A percentile compares a stretch with the other conserved stretches of the same genome.
Conservation (phyloP, 129 eudicot species). For the Saposhnikovia divaricata region DNA sequence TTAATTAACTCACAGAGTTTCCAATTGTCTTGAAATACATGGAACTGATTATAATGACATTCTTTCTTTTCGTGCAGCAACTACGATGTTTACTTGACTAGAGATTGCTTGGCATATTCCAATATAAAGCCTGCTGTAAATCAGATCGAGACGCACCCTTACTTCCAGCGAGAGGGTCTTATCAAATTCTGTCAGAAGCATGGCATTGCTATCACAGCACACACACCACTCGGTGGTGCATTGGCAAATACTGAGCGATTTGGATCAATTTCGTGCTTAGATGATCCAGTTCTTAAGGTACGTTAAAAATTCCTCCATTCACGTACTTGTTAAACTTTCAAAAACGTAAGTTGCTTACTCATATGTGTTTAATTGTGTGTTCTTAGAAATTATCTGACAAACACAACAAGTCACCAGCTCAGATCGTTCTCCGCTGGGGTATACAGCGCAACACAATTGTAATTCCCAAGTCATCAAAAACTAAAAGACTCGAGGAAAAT, state of each 20-base stretch:
- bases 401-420: conserved; percentile 64
- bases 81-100: conserved; percentile 67
- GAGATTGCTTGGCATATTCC: conserved; percentile 72
- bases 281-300: conserved; percentile 72
- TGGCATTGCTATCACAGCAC: conserved; percentile 69
- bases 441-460: conserved; percentile 70
- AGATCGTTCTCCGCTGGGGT: conserved; percentile 87
- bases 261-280: conserved; percentile 79
- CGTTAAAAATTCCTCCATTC: background rate
- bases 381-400: conserved; percentile 60
- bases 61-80: conserved; percentile 53
- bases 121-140: conserved; percentile 88
- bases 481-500: conserved; percentile 62
- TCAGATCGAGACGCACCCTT: conserved; percentile 88
- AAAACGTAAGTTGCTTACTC: background rate
- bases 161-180: conserved; percentile 83
- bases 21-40: too few species aligned
- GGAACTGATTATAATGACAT: background rate
- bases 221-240: conserved; percentile 86
- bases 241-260: conserved; percentile 77
- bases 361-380: background rate
- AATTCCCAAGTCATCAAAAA: conserved; percentile 80
- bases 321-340: background rate
- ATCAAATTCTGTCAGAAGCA: conserved; percentile 88
- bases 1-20: too few species aligned